Conservation (phyloP, 2,329 filamentous ascomycete species). For the Mollisia scopiformis region DNA sequence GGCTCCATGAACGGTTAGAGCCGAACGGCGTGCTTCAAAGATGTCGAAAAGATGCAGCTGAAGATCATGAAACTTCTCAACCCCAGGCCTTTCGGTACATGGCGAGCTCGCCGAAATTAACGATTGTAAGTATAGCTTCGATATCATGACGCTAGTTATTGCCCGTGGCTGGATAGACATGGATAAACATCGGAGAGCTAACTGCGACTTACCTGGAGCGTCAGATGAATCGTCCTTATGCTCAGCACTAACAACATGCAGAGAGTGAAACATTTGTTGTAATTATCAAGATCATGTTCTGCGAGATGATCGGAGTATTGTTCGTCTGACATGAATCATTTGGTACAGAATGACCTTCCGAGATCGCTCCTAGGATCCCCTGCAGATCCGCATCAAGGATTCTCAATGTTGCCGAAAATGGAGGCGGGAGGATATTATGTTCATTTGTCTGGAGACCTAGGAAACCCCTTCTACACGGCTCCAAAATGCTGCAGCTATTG, state of each 20-base stretch:
- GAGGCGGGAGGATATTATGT: not conserved
- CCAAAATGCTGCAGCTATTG: not conserved
- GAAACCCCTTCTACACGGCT: not conserved
- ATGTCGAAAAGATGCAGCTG: not conserved
- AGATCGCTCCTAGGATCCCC: not conserved
- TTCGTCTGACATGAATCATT: no score
- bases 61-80: not conserved
- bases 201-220: not conserved
- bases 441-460: not conserved
- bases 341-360: no score
- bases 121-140: not conserved
- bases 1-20: not conserved
- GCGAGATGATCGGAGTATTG: not conserved
- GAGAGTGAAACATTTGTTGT: not conserved
- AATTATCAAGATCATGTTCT: not conserved
- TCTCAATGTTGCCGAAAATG: not conserved
- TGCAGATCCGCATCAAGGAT: conserved; percentile 1
- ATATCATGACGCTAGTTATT: not conserved
- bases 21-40: not conserved
- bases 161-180: no score
- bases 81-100: not conserved
- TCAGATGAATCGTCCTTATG: not conserved
- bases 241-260: not conserved
- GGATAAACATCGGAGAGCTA: not conserved
- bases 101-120: not conserved